Conservation (phyloP, 805 yeast species). For the Candida endomychidarum region DNA sequence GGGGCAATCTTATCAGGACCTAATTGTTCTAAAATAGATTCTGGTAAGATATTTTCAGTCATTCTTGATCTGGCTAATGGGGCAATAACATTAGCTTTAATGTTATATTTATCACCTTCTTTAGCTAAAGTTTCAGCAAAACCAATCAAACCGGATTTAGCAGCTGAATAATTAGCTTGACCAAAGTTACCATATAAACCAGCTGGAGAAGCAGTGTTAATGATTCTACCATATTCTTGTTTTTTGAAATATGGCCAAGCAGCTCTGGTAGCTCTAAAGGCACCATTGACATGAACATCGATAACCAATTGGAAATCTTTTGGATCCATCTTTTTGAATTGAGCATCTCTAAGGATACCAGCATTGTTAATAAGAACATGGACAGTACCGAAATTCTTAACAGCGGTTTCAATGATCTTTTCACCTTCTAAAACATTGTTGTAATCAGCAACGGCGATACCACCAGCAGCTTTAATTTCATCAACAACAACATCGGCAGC, state of each 20-base stretch:
- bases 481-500: conserved; percentile 90
- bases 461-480: conserved; percentile 75
- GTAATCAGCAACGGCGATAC: conserved; percentile 89
- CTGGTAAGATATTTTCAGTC: conserved; percentile 90
- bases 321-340: conserved; percentile 82
- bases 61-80: conserved; percentile 95
- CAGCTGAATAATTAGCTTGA: conserved; percentile 93
- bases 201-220: conserved; percentile 96
- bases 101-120: conserved; percentile 86
- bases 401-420: conserved; percentile 80
- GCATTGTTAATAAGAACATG: conserved; percentile 92
- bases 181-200: conserved; percentile 97
- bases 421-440: conserved; percentile 87
- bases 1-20: conserved; percentile 93
- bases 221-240: conserved; percentile 83
- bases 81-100: conserved; percentile 82
- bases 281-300: conserved; percentile 88
- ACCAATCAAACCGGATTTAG: conserved; percentile 87
- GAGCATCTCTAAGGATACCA: conserved; percentile 86
- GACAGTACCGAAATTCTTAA: conserved; percentile 82
- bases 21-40: conserved; percentile 74
- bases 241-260: conserved; percentile 90
- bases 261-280: conserved; percentile 78
- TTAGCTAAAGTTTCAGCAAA: conserved; percentile 92
- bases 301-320: conserved; percentile 76